Evolutionary conservation across 2,329 filamentous ascomycete genomes (phyloP), one percentile per base, ranked within the genome.

Genomic region (Trichophyton rubrum): DNA sequence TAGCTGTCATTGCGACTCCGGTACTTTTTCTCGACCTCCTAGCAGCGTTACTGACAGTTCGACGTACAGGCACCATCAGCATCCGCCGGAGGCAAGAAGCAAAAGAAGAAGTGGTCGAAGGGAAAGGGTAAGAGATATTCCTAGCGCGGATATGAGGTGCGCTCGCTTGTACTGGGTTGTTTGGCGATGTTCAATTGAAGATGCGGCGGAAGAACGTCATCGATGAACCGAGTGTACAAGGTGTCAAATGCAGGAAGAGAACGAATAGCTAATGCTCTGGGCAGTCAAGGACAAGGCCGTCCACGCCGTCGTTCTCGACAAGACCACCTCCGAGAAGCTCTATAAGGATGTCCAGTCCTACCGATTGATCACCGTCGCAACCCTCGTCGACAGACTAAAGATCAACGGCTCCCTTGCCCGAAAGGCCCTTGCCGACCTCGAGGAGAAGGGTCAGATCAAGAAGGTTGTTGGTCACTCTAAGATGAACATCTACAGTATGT

Each of bases 271-370:
- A 61, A 72, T 17, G 15, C n/a, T 20, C 35, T 15, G n/a, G 67
- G 82, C 78, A 90, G 93, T 99, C 84, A 99, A 99, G 93, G 93
- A 99, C 86, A 99, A 99, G 91, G 92, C 93, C 81, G 88, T 97
- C 80, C 93, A 99, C 86, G 89, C 76, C 79, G 93, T 99, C 80
- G 84, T 97, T 76, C 90, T 99, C 81, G 93, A 99, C 85, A 99
- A 99, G 87, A 77, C 83, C 80, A 96, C 88, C 76, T 88, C 88
- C 70, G 93, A 99, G 82, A 96, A 95, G 85, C 90, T 99, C 79
- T 88, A 96, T 85, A 99, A 99, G 85, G 93, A 99, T 85, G 95
- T 99, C 73, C 93, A 97, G 81, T 96, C 93, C 68, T 99, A 97
- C 88, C 90, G 93, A 76, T 90, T 99, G 79, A 90, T 99, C 82